Base-by-base conservation (phyloP, 805 yeast genomes). In the Nakazawaea molendinolei region DNA sequence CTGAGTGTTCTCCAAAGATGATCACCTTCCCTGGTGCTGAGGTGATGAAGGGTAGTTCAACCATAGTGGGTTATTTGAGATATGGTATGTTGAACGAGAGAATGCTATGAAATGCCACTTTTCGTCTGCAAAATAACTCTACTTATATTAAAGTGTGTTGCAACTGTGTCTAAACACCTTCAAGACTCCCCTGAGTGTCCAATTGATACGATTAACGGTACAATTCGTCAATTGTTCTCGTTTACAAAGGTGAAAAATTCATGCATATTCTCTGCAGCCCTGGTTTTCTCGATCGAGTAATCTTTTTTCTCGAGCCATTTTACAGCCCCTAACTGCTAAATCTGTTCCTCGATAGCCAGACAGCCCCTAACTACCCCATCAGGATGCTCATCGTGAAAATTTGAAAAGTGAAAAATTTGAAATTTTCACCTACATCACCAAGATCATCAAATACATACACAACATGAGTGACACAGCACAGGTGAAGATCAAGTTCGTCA, bases 1-100 rank as follows among this genome's bases (percentile, higher is more conserved):
- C 97, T 6, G 97, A 84, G 52, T 92, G 98, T 53, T 92, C 98
- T 16, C 98, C 98, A 56, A 89, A 92, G 23, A 92, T 68, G 48
- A 92, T 92, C 30, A 87, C 95, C 52, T 92, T 92, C 4, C 98
- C 98, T 0, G 98, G 98, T 1, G 98, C 92, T 36, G 95, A 84
- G 2, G 86, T 85, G 34, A 76, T 59, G 55, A 89, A 86, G 14
- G 86, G 83, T 53, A 51, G 13, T 38, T 31, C 5, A 5, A 22
- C 28, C 30, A 19, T 33, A 6, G 10, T 7, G n/a, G 8, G 14
- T 8, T 8, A 22, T 12, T 22, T 8, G 8, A 22, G 8, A 12
- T 22, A 12, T 8, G 23, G 12, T 22, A 25, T 25, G 28, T 10
- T n/a, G 12, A 3, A 15, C 8, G 14, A n/a, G 8, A n/a, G 28